Percentiles rank a stretch among this genome's conserved stretches.
Conservation (phyloP, 129 eudicot species). For the Chrysanthemum seticuspe region DNA sequence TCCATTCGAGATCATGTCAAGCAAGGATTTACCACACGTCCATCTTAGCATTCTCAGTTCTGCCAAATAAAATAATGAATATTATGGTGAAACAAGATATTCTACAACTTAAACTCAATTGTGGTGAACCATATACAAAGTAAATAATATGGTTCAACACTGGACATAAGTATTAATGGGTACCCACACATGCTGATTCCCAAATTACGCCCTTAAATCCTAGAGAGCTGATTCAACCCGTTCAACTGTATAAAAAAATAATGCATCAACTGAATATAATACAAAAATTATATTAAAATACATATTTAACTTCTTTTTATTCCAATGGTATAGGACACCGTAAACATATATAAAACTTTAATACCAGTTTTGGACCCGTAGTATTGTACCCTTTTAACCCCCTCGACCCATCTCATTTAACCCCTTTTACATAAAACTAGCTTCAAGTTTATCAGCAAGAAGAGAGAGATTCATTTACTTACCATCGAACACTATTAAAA, state of each 20-base stretch:
- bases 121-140: too few relatives aligned
- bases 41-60: too few relatives aligned
- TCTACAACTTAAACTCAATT: too few relatives aligned
- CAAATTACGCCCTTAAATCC: conserved; percentile 55
- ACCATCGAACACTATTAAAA: too few relatives aligned
- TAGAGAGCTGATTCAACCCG: conserved; percentile 75
- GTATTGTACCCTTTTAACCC: neutral
- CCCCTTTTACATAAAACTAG: neutral
- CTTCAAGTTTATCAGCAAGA: too few relatives aligned
- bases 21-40: too few relatives aligned
- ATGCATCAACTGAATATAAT: neutral
- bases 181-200: conserved; percentile 99
- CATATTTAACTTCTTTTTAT: too few relatives aligned
- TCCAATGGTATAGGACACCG: neutral
- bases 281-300: too few relatives aligned
- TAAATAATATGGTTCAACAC: neutral
- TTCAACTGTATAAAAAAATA: conserved; percentile 53
- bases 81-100: too few relatives aligned
- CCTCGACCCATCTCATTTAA: neutral
- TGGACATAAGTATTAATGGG: conserved; percentile 39
- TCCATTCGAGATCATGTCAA: too few relatives aligned
- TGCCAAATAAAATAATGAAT: too few relatives aligned
- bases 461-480: too few relatives aligned
- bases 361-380: neutral
- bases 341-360: conserved; percentile 1